Evolutionary conservation across 352 stramenopile genomes (phyloP).

Genomic region (Pythium insidiosum): DNA sequence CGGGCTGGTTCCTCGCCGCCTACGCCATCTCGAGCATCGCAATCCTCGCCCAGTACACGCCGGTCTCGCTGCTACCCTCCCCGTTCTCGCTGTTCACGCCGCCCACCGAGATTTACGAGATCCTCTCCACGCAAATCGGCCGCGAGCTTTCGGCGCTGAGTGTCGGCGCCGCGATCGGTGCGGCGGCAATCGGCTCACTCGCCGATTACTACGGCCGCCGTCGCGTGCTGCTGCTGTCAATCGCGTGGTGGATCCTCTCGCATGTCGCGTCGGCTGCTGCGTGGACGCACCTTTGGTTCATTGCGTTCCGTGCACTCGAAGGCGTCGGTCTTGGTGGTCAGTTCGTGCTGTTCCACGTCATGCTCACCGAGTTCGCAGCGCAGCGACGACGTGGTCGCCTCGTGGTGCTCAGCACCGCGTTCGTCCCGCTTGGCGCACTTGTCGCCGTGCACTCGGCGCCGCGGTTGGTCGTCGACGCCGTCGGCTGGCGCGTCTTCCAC

Average conservation of each 20-base stretch:
- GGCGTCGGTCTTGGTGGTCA: slow-evolving; percentile 48
- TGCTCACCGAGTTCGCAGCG: slow-evolving; percentile 52
- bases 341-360: slow-evolving; percentile 34
- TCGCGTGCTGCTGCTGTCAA: slow-evolving; percentile 26
- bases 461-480: slow-evolving; percentile 3
- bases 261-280: slow-evolving; percentile 15
- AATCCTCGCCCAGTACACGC: not conserved
- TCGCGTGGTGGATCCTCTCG: slow-evolving; percentile 27
- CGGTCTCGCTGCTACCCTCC: not conserved
- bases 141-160: slow-evolving; percentile 5
- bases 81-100: no score
- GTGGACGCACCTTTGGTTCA: slow-evolving; percentile 15
- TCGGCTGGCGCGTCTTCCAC: slow-evolving; percentile 16
- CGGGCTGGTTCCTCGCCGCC: slow-evolving; percentile 4
- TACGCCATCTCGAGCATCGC: slow-evolving; percentile 2
- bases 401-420: slow-evolving; percentile 33
- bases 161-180: slow-evolving; percentile 33
- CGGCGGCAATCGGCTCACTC: slow-evolving; percentile 33
- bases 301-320: slow-evolving; percentile 23
- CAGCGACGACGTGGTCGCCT: slow-evolving; percentile 52
- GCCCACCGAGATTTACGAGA: not conserved
- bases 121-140: not conserved
- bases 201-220: slow-evolving; percentile 53
- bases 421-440: slow-evolving; percentile 33
- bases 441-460: slow-evolving; percentile 28